Evolutionary conservation across 2,329 filamentous ascomycete species (phyloP), one percentile per base, ranked within the genome.

Genomic region (Penicillium frequentans): DNA sequence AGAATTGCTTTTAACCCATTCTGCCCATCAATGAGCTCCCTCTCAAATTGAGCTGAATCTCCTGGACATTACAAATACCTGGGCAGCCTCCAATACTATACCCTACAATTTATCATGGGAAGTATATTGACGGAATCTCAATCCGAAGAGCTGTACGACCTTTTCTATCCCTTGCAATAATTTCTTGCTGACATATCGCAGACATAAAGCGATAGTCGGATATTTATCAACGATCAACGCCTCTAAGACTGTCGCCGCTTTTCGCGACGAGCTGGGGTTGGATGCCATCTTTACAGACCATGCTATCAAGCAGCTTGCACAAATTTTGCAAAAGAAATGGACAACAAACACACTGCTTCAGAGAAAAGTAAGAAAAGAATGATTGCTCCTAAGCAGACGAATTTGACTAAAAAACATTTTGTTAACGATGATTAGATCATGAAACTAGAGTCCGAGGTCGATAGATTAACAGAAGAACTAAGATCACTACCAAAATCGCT

Each of bases 121-220:
- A 51, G 24, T 51, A 21, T 42, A 19, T 31, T 51, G 37, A 42
- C 49, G 1, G 35, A 51, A 7, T 43, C 35, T 26, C 49, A 51
- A 31, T 42, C 49, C 5, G 29, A n/a, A 23, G 49, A 51, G 26
- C 49, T 51, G 49, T 51, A 51, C 31, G n/a, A 5, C 23, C 14
- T 31, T 23, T 10, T 23, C 9, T 23, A 6, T 23, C 35, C 49
- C 8, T 11, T n/a, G n/a, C 21, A 42, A 23, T n/a, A 14, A 11
- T 11, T 3, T 6, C 1, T 39, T 39, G 21, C 49, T 51, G 29
- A 51, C 3, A 10, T 8, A 19, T n/a, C 1, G 21, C 13, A 54
- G 51, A 27, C 51, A 54, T 26, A 54, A 54, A 23, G 51, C 51
- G 31, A 54, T 54, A 39, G 48, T 54, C 16, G 51, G 51, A 29